Evolutionary conservation across 257 asterid genomes (phyloP), one percentile per base, ranked within the genome.

Genomic region (Hygrophila difformis): DNA sequence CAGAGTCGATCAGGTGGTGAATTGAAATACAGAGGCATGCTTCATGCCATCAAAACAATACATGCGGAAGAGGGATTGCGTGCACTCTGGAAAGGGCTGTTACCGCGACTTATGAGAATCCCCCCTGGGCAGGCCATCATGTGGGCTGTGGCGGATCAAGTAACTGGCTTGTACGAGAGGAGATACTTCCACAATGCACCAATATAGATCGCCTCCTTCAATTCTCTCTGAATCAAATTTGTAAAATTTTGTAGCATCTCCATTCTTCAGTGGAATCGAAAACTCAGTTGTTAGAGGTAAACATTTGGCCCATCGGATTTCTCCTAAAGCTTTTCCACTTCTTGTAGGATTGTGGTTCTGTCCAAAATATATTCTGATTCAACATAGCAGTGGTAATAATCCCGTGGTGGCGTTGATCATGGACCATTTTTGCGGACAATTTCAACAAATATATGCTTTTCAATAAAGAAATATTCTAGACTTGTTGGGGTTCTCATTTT

Each of bases 81-180:
- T 1, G 75, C 96, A 19, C 51, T 89, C 57, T 89, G 98, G 98
- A 76, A 57, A 73, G 96, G 97, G 8, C 62, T 84, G 15, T 58
- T 89, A 57, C 96, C 96, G 3, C 73, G 97, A 63, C 77, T 89
- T n/a, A 84, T 89, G 96, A 84, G 96, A 84, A 89, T 89, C 65
- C 94, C 98, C 1, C 98, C 98, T 1, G 98, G 98, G 1, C 96
- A 89, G 78, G 98, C 96, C 51, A 85, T 89, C 24, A 69, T 86
- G 85, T 89, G 98, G 98, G 79, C 72, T 18, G 98, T 89, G 63
- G 94, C 96, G 39, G 98, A 89, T 75, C 98, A 89, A 63, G 74
- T 79, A 19, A 85, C 53, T 11, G 98, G 98, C 23, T 61, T 89
- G 24, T 89, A 85, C 22, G 98, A 89, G 77, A 89, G 67, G 66